phyloP scores from a whole-genome alignment of 257 asterid genomes.

The Penstemon newberryi region DNA sequence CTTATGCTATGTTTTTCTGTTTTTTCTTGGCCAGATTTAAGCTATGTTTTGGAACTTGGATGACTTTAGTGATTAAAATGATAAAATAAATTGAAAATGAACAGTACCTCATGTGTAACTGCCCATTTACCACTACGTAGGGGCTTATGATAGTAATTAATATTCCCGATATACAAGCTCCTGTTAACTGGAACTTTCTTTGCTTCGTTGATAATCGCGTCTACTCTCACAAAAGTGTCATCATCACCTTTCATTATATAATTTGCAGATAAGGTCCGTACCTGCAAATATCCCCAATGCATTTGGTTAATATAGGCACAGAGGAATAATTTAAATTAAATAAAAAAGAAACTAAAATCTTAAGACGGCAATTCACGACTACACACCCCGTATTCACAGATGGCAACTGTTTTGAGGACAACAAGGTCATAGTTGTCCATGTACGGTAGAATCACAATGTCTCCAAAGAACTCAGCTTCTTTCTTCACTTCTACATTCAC shows the following conservation, averaged over 20 bases:
- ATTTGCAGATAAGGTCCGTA: constrained; percentile 61
- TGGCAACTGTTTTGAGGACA: constrained; percentile 90
- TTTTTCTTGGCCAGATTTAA: no score
- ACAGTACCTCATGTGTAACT: constrained; percentile 70
- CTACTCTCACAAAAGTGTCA: constrained; percentile 88
- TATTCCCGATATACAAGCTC: constrained; percentile 83
- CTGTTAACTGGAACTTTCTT: constrained; percentile 48
- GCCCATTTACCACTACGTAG: constrained; percentile 97
- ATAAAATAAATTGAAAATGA: constrained; percentile 7
- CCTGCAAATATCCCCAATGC: constrained; percentile 42
- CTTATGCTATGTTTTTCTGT: no score
- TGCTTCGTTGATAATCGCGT: constrained; percentile 69
- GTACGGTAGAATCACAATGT: constrained; percentile 85
- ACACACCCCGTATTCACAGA: constrained; percentile 91
- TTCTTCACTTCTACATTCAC: constrained; percentile 68
- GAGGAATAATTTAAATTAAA: no score
- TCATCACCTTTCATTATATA: constrained; percentile 93
- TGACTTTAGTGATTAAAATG: background rate
- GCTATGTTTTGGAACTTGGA: no score
- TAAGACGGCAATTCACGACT: constrained; percentile 3
- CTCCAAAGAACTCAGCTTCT: constrained; percentile 95
- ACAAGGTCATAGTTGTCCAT: constrained; percentile 95
- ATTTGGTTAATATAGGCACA: background rate
- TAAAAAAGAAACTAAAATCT: constrained; percentile 11
- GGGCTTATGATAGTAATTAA: constrained; percentile 85